Percentiles rank a stretch among this genome's conserved stretches.
Conservation (phyloP, 2,329 filamentous ascomycete species). For the Pseudogymnoascus sp. region DNA sequence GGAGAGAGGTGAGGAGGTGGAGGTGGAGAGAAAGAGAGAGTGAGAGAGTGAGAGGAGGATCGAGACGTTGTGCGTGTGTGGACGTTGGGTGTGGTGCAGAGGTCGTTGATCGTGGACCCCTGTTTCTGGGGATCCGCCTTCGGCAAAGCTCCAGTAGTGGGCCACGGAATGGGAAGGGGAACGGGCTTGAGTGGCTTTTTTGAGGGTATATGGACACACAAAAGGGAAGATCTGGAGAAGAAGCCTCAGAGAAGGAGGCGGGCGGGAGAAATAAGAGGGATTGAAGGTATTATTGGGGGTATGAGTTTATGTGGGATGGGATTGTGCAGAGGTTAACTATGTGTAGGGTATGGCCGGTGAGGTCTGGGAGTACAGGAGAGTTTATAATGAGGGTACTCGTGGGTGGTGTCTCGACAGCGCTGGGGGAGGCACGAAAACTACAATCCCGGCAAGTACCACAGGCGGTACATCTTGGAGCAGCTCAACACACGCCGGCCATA, state of each 20-base stretch:
- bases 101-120: constrained; percentile 7
- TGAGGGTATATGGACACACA: neutral
- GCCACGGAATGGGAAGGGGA: constrained; percentile 1
- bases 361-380: neutral
- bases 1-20: neutral
- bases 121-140: constrained; percentile 8
- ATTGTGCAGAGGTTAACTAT: neutral
- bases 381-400: neutral
- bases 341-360: neutral
- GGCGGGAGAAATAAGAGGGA: neutral
- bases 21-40: neutral
- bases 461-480: neutral
- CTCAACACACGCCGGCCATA: neutral
- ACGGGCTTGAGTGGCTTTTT: neutral
- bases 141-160: constrained; percentile 4
- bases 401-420: neutral
- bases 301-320: neutral
- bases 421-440: neutral
- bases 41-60: too few species aligned
- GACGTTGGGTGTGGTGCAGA: constrained; percentile 6
- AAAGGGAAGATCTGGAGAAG: neutral
- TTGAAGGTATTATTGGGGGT: neutral
- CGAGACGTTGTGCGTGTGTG: constrained; percentile 5
- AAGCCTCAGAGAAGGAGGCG: neutral
- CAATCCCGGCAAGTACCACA: neutral